Evolutionary conservation across 164 flowering plant genomes (phyloP).

Genomic region (Tetrastigma voinierianum): DNA sequence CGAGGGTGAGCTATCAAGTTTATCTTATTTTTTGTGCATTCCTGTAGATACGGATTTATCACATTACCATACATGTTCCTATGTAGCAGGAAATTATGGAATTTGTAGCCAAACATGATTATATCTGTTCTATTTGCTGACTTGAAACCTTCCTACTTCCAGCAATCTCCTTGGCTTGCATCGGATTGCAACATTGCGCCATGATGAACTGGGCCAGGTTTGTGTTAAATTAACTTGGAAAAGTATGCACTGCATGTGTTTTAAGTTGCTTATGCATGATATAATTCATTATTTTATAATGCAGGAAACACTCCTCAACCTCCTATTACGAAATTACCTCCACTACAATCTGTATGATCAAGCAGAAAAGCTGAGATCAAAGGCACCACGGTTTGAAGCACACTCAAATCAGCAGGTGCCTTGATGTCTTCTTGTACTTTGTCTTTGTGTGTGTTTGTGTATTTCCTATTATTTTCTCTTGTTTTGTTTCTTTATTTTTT

Average conservation of each 20-base stretch:
- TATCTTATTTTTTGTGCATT: background rate
- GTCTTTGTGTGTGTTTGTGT: too few species aligned
- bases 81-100: too few species aligned
- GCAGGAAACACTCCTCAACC: slow-evolving; percentile 29
- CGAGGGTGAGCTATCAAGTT: slow-evolving; percentile 60
- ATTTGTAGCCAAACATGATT: too few species aligned
- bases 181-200: slow-evolving; percentile 88
- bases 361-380: slow-evolving; percentile 92
- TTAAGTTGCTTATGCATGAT: slow-evolving; percentile 1
- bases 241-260: slow-evolving; percentile 9
- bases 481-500: too few species aligned
- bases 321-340: slow-evolving; percentile 75
- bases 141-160: slow-evolving; percentile 6
- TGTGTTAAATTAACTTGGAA: slow-evolving; percentile 14
- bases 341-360: slow-evolving; percentile 95
- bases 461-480: too few species aligned
- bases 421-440: background rate
- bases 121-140: too few species aligned
- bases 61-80: too few species aligned
- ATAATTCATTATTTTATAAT: background rate
- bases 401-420: slow-evolving; percentile 93
- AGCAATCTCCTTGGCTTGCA: slow-evolving; percentile 89
- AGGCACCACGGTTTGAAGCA: slow-evolving; percentile 96
- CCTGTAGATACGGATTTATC: too few species aligned
- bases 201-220: slow-evolving; percentile 98